Base-by-base conservation (phyloP, 148 eudicot species). In the Fagopyrum esculentum region DNA sequence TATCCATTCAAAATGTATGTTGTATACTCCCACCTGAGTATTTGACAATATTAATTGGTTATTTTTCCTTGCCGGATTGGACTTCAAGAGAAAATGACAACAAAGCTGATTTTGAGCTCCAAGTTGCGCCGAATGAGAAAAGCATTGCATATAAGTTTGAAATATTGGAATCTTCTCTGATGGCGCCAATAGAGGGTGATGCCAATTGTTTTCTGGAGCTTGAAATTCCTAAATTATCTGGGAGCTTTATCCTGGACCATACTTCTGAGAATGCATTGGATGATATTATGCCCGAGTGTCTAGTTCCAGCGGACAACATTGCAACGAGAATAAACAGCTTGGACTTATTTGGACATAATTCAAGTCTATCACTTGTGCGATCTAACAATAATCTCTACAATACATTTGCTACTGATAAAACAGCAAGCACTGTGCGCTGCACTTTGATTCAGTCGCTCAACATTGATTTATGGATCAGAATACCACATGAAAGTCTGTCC, bases 51-150 rank as follows among this genome's bases (percentile, higher is more conserved):
- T 50, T 95, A 30, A 88, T 92, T 74, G 99, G 98, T 77, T 95
- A 95, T 72, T 95, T 95, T 69, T 81, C 89, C 61, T 82, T 87
- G 78, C 84, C 92, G 73, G 96, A 87, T 78, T 92, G 96, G 97
- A 80, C 69, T 46, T 70, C 82, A 71, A 43, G 73, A 70, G 77
- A 75, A 16, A 76, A 72, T 74, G 76, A 74, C 73, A 76, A 56
- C 45, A 61, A 73, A 69, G 69, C 55, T 55, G 59, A 46, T 8
- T 49, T 9, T 47, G 74, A 71, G 16, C 40, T 69, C 47, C 49
- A 56, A 73, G 84, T 75, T 54, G 75, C 78, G 8, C 82, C 76
- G 75, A 29, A 63, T 30, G 60, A 55, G 22, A 71, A 66, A 64
- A 29, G 69, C 16, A 77, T 86, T 72, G 60, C 68, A 50, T 90